These are phyloP conservation scores for Dendryphion nanum DNA, from an alignment of 2,329 filamentous ascomycete genomes.

Conservation along the genomic window DNA sequence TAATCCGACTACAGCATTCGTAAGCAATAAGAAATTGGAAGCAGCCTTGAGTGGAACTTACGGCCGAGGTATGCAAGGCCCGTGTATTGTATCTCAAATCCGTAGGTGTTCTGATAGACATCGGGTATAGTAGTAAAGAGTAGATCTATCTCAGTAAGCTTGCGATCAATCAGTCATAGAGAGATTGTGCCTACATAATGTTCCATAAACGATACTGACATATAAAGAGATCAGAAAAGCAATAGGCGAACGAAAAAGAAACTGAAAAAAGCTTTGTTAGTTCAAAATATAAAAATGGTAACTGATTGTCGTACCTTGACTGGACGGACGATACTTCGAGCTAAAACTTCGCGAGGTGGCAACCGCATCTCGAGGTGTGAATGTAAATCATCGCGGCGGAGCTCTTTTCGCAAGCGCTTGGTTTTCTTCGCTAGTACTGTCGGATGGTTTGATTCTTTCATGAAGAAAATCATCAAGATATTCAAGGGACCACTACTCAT, in stretches of 20 bases:
- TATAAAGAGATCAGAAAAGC: conserved; percentile 14
- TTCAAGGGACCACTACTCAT: conserved; percentile 14
- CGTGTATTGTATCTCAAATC: conserved; percentile 5
- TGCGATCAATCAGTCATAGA: neutral
- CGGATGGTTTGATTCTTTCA: conserved; percentile 15
- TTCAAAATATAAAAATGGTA: neutral
- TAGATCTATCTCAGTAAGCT: conserved; percentile 8
- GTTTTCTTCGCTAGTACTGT: conserved; percentile 15
- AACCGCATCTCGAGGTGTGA: conserved; percentile 11
- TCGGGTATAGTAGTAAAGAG: conserved; percentile 19
- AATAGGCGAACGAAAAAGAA: conserved; percentile 15
- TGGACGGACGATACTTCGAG: conserved; percentile 13
- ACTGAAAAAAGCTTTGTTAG: conserved; percentile 2
- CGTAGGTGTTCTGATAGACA: conserved; percentile 17
- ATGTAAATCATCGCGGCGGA: conserved; percentile 12
- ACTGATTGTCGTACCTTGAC: too few relatives aligned
- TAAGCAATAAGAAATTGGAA: too few relatives aligned
- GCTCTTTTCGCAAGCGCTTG: conserved; percentile 11
- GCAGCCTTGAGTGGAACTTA: too few relatives aligned
- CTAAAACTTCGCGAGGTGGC: conserved; percentile 7
- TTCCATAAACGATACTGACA: conserved; percentile 20
- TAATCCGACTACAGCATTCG: conserved; percentile 11
- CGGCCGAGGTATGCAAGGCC: conserved; percentile 16
- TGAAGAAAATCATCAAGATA: conserved; percentile 12
- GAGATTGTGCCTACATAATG: conserved; percentile 14